Percentiles rank a stretch among this genome's conserved stretches.
These are phyloP conservation scores for Vitis labrusca DNA, from an alignment of 164 flowering plant species.

Conservation along the genomic window DNA sequence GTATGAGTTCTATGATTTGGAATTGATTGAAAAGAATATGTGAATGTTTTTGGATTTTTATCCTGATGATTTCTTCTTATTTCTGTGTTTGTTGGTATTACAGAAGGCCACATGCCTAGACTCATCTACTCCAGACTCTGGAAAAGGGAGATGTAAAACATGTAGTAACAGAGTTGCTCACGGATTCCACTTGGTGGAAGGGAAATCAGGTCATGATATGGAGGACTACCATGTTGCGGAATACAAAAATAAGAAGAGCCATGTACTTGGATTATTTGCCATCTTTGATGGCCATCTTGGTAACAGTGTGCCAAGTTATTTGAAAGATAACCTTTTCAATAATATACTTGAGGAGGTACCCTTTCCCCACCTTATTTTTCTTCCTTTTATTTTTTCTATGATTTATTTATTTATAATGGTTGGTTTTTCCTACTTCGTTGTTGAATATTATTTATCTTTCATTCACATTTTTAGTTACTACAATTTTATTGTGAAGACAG, in stretches of 20 bases:
- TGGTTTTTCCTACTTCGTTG: background rate
- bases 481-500: no score
- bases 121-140: constrained; percentile 49
- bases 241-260: constrained; percentile 35
- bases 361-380: background rate
- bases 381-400: background rate
- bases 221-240: constrained; percentile 75
- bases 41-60: background rate
- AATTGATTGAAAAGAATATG: no score
- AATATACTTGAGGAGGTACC: constrained; percentile 64
- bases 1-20: background rate
- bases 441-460: no score
- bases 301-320: constrained; percentile 52
- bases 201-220: constrained; percentile 66
- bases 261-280: constrained; percentile 64
- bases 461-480: no score
- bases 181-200: constrained; percentile 68
- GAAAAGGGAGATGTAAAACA: constrained; percentile 56
- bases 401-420: background rate
- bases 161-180: constrained; percentile 38
- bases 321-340: constrained; percentile 50
- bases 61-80: background rate
- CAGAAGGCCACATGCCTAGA: constrained; percentile 36
- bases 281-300: constrained; percentile 76
- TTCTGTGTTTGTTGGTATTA: constrained; percentile 1